phyloP scores from a whole-genome alignment of 2,329 filamentous ascomycete species.

The Colletotrichum truncatum region DNA sequence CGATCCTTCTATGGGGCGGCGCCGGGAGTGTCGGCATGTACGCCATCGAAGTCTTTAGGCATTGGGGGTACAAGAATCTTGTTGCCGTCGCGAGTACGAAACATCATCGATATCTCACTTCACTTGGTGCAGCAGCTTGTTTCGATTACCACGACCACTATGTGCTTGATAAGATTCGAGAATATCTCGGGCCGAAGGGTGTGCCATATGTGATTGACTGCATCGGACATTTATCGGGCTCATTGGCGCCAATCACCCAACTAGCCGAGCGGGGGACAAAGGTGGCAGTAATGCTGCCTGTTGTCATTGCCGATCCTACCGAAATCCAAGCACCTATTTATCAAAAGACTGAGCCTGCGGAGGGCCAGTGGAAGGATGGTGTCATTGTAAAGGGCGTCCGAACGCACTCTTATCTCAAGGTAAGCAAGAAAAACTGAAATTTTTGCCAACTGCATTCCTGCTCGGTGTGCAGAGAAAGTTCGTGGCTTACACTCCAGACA shows the following conservation, averaged over 20 bases:
- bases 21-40: constrained; percentile 61
- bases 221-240: constrained; percentile 58
- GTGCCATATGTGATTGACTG: constrained; percentile 63
- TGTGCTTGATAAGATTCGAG: constrained; percentile 46
- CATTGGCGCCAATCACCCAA: constrained; percentile 57
- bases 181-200: constrained; percentile 33
- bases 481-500: constrained; percentile 35
- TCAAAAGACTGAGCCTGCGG: constrained; percentile 57
- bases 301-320: constrained; percentile 63
- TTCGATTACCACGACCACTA: constrained; percentile 56
- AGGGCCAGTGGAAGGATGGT: constrained; percentile 58
- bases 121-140: constrained; percentile 52
- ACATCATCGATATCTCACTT: constrained; percentile 53
- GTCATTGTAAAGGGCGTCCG: constrained; percentile 63
- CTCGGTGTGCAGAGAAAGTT: too few species aligned
- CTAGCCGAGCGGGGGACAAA: constrained; percentile 58
- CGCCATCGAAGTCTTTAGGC: constrained; percentile 57
- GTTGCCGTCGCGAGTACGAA: constrained; percentile 55
- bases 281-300: constrained; percentile 68
- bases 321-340: constrained; percentile 59
- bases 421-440: constrained; percentile 37
- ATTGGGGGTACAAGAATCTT: constrained; percentile 62
- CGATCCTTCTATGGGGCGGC: constrained; percentile 62
- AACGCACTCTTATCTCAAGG: constrained; percentile 62
- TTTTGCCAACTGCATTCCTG: too few species aligned